phyloP scores from a whole-genome alignment of 805 yeast species.

The Hanseniaspora vineae region DNA sequence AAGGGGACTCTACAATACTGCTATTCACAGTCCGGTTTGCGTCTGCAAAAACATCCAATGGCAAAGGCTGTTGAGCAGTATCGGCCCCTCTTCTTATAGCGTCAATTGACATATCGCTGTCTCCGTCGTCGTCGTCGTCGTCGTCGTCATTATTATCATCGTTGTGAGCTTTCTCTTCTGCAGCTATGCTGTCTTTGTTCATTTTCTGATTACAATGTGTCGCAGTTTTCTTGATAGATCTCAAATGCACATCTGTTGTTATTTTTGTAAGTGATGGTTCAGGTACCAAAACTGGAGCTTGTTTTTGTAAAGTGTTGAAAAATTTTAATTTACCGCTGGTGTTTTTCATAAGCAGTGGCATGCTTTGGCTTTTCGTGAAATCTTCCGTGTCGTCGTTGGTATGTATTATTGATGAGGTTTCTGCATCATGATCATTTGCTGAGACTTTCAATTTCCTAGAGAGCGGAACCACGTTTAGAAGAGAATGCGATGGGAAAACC shows the following conservation, averaged over 20 bases:
- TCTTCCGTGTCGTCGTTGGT: constrained; percentile 1
- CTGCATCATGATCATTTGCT: no score
- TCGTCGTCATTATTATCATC: background rate
- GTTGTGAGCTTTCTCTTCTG: background rate
- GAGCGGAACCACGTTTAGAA: no score
- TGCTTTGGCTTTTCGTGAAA: constrained; percentile 4
- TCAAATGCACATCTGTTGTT: background rate
- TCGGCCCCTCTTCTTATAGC: constrained; percentile 2
- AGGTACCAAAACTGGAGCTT: constrained; percentile 3
- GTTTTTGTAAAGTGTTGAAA: constrained; percentile 3
- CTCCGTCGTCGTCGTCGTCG: background rate
- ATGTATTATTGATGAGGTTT: no score
- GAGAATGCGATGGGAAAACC: no score
- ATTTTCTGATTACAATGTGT: background rate
- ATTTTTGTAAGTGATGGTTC: constrained; percentile 4
- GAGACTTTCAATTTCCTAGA: no score
- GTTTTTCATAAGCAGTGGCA: constrained; percentile 3
- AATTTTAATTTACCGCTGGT: constrained; percentile 3
- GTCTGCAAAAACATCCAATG: background rate
- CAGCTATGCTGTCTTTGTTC: no score
- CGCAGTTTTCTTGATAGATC: no score
- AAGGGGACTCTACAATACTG: constrained; percentile 4
- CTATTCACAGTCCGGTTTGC: background rate
- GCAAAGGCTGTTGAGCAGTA: background rate
- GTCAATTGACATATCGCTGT: constrained; percentile 3